Conservation (phyloP, 2,329 filamentous ascomycete species). For the Talaromyces albobiverticillius region DNA sequence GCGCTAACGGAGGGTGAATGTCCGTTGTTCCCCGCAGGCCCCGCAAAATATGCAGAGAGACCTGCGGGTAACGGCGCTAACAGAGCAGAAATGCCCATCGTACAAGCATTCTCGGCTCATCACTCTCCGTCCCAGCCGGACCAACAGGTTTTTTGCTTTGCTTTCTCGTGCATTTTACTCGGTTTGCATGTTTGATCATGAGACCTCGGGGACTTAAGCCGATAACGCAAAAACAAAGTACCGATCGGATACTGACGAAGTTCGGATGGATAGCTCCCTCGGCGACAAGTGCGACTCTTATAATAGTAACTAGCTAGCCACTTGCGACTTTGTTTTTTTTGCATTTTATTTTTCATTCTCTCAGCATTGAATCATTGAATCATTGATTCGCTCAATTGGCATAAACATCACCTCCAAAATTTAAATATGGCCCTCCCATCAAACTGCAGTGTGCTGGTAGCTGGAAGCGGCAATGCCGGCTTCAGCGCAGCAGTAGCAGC, state of each 20-base stretch:
- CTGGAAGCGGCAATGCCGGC: conserved; percentile 64
- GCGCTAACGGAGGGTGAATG: not conserved
- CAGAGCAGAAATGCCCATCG: too few species aligned
- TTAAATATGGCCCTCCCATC: conserved; percentile 16
- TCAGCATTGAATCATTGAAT: too few species aligned
- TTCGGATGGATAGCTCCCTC: not conserved
- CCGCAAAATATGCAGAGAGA: too few species aligned
- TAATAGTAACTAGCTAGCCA: not conserved
- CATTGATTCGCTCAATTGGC: too few species aligned
- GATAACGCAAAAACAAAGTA: not conserved
- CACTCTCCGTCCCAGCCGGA: not conserved
- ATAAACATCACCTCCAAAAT: not conserved
- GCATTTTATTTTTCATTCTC: too few species aligned
- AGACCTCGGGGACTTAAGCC: not conserved
- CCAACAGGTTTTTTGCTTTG: too few species aligned
- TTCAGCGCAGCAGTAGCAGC: conserved; percentile 60
- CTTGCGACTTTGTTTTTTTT: not conserved
- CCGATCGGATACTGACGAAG: not conserved
- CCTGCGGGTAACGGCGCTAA: too few species aligned
- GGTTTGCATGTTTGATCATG: too few species aligned
- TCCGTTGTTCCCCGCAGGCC: not conserved
- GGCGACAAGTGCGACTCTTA: not conserved
- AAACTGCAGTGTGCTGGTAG: conserved; percentile 46
- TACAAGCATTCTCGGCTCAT: too few species aligned
- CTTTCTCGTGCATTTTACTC: too few species aligned